Percentiles rank a stretch among this genome's conserved stretches.
phyloP scores from a whole-genome alignment of 2,329 filamentous ascomycete species.

The Drechslera avenae region DNA sequence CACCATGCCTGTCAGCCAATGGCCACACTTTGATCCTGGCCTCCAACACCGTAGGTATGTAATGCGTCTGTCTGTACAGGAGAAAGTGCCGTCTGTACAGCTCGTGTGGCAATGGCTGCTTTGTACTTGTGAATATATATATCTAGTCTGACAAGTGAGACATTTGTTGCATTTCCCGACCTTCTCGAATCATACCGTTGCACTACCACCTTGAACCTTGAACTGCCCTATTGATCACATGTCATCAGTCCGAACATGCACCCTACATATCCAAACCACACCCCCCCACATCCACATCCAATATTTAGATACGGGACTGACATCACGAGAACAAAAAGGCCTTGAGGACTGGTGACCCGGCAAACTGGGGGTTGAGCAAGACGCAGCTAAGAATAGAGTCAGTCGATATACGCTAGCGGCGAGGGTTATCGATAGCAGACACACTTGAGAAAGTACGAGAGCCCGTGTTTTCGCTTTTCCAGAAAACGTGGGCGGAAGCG shows the following conservation, averaged over 20 bases:
- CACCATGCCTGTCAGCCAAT: constrained; percentile 26
- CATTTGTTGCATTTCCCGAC: too few species aligned
- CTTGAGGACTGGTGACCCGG: constrained; percentile 85
- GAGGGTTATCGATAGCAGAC: constrained; percentile 43
- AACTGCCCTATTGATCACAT: not conserved
- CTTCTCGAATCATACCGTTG: too few species aligned
- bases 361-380: constrained; percentile 90
- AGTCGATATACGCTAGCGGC: constrained; percentile 36
- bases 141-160: too few species aligned
- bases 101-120: too few species aligned
- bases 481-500: constrained; percentile 82
- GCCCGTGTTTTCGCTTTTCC: constrained; percentile 77
- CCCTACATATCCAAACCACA: too few species aligned
- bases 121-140: too few species aligned
- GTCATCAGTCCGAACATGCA: not conserved
- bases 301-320: not conserved
- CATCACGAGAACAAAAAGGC: constrained; percentile 76
- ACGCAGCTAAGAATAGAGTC: constrained; percentile 69
- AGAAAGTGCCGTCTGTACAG: too few species aligned
- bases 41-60: not conserved
- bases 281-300: not conserved
- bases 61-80: too few species aligned
- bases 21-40: constrained; percentile 2
- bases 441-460: constrained; percentile 94
- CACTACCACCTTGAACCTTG: too few species aligned